Conservation (phyloP, 2,329 filamentous ascomycete species). For the Exophiala calicioides region DNA sequence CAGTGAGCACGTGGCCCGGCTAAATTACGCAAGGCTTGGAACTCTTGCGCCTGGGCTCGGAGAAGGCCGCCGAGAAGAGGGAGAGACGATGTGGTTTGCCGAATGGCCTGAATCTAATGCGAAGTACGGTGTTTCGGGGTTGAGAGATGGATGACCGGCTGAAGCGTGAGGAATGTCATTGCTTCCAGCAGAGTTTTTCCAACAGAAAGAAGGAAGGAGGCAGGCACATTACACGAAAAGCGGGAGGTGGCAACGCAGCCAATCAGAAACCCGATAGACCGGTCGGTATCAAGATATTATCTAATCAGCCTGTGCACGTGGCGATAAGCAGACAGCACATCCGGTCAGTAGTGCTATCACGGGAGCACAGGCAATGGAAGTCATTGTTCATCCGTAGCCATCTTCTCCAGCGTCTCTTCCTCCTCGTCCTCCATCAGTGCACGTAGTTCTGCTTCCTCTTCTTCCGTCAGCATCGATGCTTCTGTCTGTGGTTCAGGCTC, state of each 20-base stretch:
- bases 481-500: conserved; percentile 48
- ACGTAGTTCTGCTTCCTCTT: conserved; percentile 90
- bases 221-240: conserved; percentile 2
- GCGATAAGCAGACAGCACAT: too few species aligned
- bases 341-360: too few species aligned
- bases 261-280: conserved; percentile 15
- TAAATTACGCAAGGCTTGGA: conserved; percentile 23
- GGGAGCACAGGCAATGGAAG: too few species aligned
- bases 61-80: conserved; percentile 18
- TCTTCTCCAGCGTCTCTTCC: conserved; percentile 27
- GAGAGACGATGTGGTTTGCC: not conserved
- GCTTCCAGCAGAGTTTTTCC: conserved; percentile 8
- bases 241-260: conserved; percentile 11
- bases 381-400: conserved; percentile 29
- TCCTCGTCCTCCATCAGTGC: conserved; percentile 83
- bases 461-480: conserved; percentile 67
- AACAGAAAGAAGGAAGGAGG: conserved; percentile 7
- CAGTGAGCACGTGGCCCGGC: conserved; percentile 9
- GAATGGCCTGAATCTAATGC: not conserved
- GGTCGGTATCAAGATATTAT: conserved; percentile 13
- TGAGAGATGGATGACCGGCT: conserved; percentile 10
- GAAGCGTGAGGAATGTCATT: not conserved
- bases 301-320: conserved; percentile 19
- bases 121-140: not conserved
- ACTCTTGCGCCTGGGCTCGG: conserved; percentile 18